A percentile compares a stretch with the other conserved stretches of the same genome.
Conservation (phyloP, 2,329 filamentous ascomycete genomes). For the Phialemonium atrogriseum region DNA sequence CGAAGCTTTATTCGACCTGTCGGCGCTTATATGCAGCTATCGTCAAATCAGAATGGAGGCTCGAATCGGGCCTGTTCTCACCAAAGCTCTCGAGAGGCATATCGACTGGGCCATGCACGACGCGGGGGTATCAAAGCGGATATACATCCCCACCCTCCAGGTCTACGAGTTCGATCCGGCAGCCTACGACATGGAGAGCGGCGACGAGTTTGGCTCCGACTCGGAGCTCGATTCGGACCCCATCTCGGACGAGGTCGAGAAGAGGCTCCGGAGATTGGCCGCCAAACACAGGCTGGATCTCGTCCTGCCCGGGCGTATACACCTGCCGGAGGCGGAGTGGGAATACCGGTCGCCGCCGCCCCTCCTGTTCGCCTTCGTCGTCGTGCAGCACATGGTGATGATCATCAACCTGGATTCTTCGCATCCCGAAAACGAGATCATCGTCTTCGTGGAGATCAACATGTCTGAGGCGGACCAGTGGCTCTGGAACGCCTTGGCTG, state of each 20-base stretch:
- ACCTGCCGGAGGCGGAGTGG: slow-evolving; percentile 7
- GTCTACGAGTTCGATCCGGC: slow-evolving; percentile 2
- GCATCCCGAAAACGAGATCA: slow-evolving; percentile 17
- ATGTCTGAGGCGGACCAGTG: slow-evolving; percentile 23
- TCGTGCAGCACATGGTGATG: slow-evolving; percentile 40
- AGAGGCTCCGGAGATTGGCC: not conserved
- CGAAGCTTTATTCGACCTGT: slow-evolving; percentile 23
- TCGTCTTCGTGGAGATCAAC: slow-evolving; percentile 20
- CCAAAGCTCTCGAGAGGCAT: slow-evolving; percentile 21
- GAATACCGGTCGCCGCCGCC: slow-evolving; percentile 14
- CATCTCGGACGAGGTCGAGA: not conserved
- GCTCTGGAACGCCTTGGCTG: slow-evolving; percentile 25
- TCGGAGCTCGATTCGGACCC: not conserved
- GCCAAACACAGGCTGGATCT: not conserved
- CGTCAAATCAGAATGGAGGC: slow-evolving; percentile 18
- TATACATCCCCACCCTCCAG: slow-evolving; percentile 6
- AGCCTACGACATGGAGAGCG: not conserved
- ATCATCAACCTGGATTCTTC: slow-evolving; percentile 34
- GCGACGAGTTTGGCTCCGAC: not conserved
- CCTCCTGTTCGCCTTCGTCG: slow-evolving; percentile 32
- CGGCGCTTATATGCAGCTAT: slow-evolving; percentile 20
- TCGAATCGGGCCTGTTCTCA: slow-evolving; percentile 18
- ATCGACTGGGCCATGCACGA: slow-evolving; percentile 23
- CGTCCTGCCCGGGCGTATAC: slow-evolving; percentile 3
- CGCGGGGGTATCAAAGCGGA: slow-evolving; percentile 14